Evolutionary conservation across 345 rosid genomes (phyloP).

Genomic region (Excoecaria cochinchinensis): DNA sequence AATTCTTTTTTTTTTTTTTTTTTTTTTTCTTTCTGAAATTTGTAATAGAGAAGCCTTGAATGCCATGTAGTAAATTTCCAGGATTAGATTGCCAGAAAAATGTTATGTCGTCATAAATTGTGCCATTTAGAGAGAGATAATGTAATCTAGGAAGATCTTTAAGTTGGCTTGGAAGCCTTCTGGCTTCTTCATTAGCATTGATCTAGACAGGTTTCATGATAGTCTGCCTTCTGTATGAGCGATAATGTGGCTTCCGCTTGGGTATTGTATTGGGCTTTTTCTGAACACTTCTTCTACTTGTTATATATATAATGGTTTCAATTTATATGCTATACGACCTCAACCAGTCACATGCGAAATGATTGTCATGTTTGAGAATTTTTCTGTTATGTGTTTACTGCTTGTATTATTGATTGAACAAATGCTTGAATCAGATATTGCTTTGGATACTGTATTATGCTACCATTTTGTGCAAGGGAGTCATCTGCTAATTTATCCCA

Average conservation of each 20-base stretch:
- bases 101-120: no score
- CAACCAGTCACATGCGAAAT: not conserved
- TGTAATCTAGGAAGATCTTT: not conserved
- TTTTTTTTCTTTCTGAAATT: no score
- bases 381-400: not conserved
- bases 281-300: not conserved
- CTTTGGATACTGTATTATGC: not conserved
- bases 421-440: not conserved
- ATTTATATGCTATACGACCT: not conserved
- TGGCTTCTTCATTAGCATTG: not conserved
- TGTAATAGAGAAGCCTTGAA: no score
- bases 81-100: no score
- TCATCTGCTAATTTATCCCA: constrained; percentile 23
- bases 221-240: not conserved
- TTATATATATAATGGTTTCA: not conserved
- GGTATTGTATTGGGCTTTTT: not conserved
- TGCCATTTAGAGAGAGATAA: no score
- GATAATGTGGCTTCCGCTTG: not conserved
- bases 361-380: not conserved
- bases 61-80: no score
- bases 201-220: not conserved
- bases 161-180: not conserved
- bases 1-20: no score
- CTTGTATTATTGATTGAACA: not conserved
- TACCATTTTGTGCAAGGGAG: constrained; percentile 8